These are phyloP conservation scores for Voacanga thouarsii DNA, from an alignment of 257 asterid genomes.

Conservation along the genomic window DNA sequence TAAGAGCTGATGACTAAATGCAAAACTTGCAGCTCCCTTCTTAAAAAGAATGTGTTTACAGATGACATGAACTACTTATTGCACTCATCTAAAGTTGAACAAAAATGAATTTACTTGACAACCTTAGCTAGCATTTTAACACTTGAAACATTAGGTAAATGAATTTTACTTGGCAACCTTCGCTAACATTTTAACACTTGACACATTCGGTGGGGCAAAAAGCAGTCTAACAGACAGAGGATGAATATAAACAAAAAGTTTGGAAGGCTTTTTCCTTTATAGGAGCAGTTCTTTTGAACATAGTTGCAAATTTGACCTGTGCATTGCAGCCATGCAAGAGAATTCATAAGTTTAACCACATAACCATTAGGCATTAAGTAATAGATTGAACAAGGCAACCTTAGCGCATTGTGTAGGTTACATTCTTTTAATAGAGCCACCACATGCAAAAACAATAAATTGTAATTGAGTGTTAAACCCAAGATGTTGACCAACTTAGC, in stretches of 20 bases:
- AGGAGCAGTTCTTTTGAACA: background rate
- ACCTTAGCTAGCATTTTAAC: background rate
- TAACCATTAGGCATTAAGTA: background rate
- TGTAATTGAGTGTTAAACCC: background rate
- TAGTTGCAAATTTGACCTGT: background rate
- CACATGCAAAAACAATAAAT: background rate
- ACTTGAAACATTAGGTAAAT: background rate
- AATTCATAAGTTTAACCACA: background rate
- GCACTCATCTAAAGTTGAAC: background rate
- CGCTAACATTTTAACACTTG: background rate
- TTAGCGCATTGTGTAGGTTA: background rate
- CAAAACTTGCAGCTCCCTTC: background rate
- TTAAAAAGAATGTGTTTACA: background rate
- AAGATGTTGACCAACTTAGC: background rate
- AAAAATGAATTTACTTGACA: background rate
- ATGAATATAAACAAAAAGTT: background rate
- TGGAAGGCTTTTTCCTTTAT: background rate
- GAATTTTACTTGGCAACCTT: background rate
- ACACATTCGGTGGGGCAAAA: background rate
- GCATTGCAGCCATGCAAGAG: background rate
- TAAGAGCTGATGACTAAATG: background rate
- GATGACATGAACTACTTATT: background rate
- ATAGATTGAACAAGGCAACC: background rate
- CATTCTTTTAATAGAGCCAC: background rate
- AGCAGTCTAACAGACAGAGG: background rate